Evolutionary conservation across 148 eudicot genomes (phyloP), one percentile per base, ranked within the genome.

Genomic region (Talinum fruticosum): DNA sequence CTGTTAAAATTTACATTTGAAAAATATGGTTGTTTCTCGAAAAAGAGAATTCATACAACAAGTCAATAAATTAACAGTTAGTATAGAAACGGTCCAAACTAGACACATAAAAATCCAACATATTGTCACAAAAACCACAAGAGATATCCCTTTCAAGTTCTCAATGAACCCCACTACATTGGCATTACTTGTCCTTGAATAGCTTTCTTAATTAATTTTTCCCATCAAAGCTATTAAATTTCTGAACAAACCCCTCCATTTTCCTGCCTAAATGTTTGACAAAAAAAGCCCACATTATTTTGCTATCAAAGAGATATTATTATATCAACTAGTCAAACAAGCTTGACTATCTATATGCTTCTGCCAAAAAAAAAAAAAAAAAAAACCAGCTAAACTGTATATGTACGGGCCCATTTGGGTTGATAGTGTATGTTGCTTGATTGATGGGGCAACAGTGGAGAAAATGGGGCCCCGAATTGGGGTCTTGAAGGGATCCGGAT

Each of bases 381-480:
- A n/a, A n/a, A n/a, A n/a, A n/a, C n/a, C n/a, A n/a, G n/a, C n/a
- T n/a, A n/a, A n/a, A n/a, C n/a, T n/a, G n/a, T n/a, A n/a, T n/a
- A n/a, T n/a, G n/a, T n/a, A n/a, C n/a, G n/a, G 67, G 33, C 30
- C 68, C 64, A 13, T 41, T 10, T 76, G 66, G 73, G 32, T 72
- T 37, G 67, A 71, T 76, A 47, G 41, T 32, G 41, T 28, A 57
- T 62, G 6, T 59, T 62, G 66, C 66, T 68, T 35, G 29, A 35
- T 34, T 71, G 67, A 76, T 81, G 21, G 71, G 79, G 79, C 24
- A 75, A 68, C 83, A 35, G n/a, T 29, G 54, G 47, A 57, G 49
- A 67, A 16, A 32, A 74, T 57, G 35, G 19, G 79, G 70, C 30
- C 37, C 76, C 72, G 45, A 70, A 61, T 54, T 7, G 65, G 74